A percentile compares a stretch with the other conserved stretches of the same genome.
These are phyloP conservation scores for Aureobasidium sp. DNA, from an alignment of 2,329 filamentous ascomycete genomes.

Conservation along the genomic window DNA sequence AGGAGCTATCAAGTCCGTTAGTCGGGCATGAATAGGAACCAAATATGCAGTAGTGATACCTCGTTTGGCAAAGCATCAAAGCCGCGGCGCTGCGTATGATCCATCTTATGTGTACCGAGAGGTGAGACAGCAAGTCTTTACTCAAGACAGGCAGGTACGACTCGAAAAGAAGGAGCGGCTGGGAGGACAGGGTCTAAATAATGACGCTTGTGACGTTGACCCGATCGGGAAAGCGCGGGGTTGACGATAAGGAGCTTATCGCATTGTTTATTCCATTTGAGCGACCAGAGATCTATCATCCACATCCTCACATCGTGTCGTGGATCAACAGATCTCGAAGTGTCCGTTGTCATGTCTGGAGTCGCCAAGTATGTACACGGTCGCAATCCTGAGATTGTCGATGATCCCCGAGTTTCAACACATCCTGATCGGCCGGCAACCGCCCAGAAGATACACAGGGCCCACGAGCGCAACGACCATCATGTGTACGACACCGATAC, in stretches of 20 bases:
- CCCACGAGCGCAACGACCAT: conserved; percentile 11
- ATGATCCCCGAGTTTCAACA: not conserved
- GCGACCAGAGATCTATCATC: not conserved
- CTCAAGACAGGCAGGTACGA: not conserved
- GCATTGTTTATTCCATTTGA: conserved; percentile 1
- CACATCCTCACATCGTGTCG: not conserved
- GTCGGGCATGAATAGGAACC: not conserved
- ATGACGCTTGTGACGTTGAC: not conserved
- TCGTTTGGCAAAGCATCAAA: conserved; percentile 29
- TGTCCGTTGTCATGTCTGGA: not conserved
- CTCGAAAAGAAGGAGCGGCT: not conserved
- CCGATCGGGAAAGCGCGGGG: not conserved
- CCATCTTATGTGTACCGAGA: not conserved
- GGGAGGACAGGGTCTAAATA: not conserved
- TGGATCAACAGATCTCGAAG: not conserved
- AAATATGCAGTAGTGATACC: conserved; percentile 17
- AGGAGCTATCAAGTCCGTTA: conserved; percentile 30
- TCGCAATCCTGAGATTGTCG: not conserved
- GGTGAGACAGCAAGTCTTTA: not conserved
- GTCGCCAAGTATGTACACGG: not conserved
- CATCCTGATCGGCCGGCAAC: conserved; percentile 13
- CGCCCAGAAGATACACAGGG: not conserved
- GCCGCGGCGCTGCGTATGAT: conserved; percentile 12
- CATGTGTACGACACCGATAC: conserved; percentile 33
- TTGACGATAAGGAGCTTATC: conserved; percentile 8